phyloP scores from a whole-genome alignment of 1,284 basidiomycete genomes.

The Moniliophthora roreri region DNA sequence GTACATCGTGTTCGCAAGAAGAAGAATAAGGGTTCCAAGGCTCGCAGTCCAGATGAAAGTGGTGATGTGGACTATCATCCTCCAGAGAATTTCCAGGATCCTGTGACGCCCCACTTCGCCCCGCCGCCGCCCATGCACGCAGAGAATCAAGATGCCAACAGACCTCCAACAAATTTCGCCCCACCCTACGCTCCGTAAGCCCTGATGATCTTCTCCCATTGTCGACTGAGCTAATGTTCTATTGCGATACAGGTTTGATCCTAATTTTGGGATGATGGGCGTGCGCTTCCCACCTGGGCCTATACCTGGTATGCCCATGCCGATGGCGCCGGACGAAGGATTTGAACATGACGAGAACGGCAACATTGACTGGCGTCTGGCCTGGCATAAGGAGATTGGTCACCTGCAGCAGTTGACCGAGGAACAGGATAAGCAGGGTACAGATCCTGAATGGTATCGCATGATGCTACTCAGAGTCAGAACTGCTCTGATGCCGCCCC shows the following conservation, averaged over 20 bases:
- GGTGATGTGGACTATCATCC: constrained; percentile 61
- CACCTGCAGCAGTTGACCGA: constrained; percentile 68
- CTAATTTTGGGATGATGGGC: constrained; percentile 63
- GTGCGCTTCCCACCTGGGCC: constrained; percentile 57
- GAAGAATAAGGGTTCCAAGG: constrained; percentile 58
- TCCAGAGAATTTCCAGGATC: constrained; percentile 52
- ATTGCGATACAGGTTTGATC: constrained; percentile 53
- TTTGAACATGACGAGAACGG: constrained; percentile 75
- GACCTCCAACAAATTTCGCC: constrained; percentile 52
- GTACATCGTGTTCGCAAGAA: constrained; percentile 84
- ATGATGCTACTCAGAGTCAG: constrained; percentile 78
- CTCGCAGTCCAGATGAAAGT: constrained; percentile 43
- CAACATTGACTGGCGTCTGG: constrained; percentile 73
- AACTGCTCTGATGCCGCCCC: constrained; percentile 59
- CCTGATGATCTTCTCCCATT: constrained; percentile 5
- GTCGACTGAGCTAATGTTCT: constrained; percentile 12
- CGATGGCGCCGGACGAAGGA: constrained; percentile 60
- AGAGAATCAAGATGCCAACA: constrained; percentile 57
- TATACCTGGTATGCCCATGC: constrained; percentile 43
- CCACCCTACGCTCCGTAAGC: constrained; percentile 56
- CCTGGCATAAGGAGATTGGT: constrained; percentile 75
- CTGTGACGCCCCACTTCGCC: constrained; percentile 49
- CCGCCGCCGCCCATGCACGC: constrained; percentile 51
- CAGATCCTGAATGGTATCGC: constrained; percentile 77
- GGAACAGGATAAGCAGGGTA: constrained; percentile 77